Base-by-base conservation (phyloP, 2,329 filamentous ascomycete species). In the Escovopsis weberi region DNA sequence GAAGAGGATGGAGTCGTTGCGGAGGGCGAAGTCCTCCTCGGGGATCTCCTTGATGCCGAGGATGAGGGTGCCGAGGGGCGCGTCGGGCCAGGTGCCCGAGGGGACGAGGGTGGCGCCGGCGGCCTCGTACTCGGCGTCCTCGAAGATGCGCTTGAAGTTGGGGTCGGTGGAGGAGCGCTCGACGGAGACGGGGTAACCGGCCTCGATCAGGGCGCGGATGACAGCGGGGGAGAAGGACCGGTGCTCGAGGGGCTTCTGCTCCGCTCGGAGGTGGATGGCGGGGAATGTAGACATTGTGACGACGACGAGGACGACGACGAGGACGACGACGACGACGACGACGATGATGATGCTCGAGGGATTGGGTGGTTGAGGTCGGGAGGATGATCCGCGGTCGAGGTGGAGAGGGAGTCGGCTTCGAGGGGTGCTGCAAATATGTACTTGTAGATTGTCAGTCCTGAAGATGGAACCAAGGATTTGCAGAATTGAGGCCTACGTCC, bases 41-140 rank as follows among this genome's bases (percentile, higher is more conserved):
- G 78, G 78, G 10, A 88, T 70, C 64, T 87, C 83, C 71, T 88
- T 88, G 46, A 88, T 69, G 35, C 83, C 83, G 45, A 87, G 63
- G 47, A 88, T 78, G 53, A 86, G 75, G 56, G 82, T 70, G 48
- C 83, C 78, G 50, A 67, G 63, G 34, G 81, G 78, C 1, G 76
- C 81, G 45, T 81, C 67, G 42, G 69, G 67, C 82, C 82, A 88
- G 40, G 70, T 74, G 36, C 80, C 76, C 49, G 76, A 72, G 12
- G 74, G 69, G 12, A 86, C 75, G 19, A 87, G 67, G 12, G 66
- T 72, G 37, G 78, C 79, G 39, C 82, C 82, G 30, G 72, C 69
- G 45, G 70, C 65, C 59, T 72, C 68, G 51, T 78, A 82, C 55
- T 82, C 78, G 36, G 56, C 60, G 51, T 78, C 74, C 30, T 74